Percentiles rank a stretch among this genome's conserved stretches.
These are phyloP conservation scores for Brassica balearica DNA, from an alignment of 441 rosid species.

Conservation along the genomic window DNA sequence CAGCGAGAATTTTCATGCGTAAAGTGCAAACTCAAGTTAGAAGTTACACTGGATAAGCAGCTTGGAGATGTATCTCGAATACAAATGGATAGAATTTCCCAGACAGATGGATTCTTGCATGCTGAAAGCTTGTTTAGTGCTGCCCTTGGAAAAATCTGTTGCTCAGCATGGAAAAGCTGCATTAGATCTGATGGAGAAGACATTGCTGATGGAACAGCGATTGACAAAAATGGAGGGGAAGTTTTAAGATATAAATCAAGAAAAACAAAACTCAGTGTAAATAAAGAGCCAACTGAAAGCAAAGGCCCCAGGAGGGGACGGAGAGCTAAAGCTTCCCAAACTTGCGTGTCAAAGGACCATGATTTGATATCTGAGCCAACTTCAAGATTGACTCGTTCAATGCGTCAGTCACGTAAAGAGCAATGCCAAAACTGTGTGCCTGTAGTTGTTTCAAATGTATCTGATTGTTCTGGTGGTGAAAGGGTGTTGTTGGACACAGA, in stretches of 20 bases:
- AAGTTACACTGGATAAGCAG: slow-evolving; percentile 64
- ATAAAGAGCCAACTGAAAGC: slow-evolving; percentile 41
- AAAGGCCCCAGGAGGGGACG: slow-evolving; percentile 54
- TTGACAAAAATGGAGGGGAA: background rate
- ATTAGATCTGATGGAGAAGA: slow-evolving; percentile 47
- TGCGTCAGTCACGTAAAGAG: slow-evolving; percentile 58
- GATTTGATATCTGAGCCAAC: slow-evolving; percentile 46
- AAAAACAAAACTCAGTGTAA: slow-evolving; percentile 36
- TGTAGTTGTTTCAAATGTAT: slow-evolving; percentile 42
- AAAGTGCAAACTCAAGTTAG: slow-evolving; percentile 47
- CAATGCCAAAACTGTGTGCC: slow-evolving; percentile 45
- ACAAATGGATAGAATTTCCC: slow-evolving; percentile 42
- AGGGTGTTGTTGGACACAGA: slow-evolving; percentile 44
- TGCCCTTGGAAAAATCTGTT: slow-evolving; percentile 66
- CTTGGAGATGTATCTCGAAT: slow-evolving; percentile 63
- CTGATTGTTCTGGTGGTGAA: slow-evolving; percentile 40
- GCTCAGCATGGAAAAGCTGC: slow-evolving; percentile 65
- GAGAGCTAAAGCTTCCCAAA: slow-evolving; percentile 51
- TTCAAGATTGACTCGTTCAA: slow-evolving; percentile 81
- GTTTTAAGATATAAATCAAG: slow-evolving; percentile 38
- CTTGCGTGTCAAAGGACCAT: slow-evolving; percentile 52
- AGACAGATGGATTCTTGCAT: slow-evolving; percentile 50
- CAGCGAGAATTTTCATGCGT: background rate
- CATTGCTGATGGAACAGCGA: slow-evolving; percentile 2
- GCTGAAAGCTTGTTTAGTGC: slow-evolving; percentile 70